Conservation (phyloP, 805 yeast species). For the Pichia eremophila region DNA sequence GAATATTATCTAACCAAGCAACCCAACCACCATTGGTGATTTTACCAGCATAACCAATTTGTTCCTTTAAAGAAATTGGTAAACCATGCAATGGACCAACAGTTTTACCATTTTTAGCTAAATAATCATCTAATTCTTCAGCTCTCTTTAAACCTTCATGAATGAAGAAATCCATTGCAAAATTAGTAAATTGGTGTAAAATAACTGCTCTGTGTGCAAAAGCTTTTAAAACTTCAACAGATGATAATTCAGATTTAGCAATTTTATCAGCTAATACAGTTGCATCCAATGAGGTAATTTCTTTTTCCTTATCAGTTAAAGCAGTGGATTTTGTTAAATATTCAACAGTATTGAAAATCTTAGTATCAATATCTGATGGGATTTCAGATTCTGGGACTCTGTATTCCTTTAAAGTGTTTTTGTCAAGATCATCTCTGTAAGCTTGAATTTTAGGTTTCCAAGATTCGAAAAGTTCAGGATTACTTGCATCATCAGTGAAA, state of each 20-base stretch:
- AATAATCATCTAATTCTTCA: conserved; percentile 44
- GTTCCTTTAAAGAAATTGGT: conserved; percentile 63
- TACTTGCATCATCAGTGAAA: conserved; percentile 24
- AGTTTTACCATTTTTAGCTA: conserved; percentile 38
- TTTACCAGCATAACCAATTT: conserved; percentile 43
- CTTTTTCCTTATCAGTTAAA: conserved; percentile 28
- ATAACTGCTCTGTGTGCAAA: conserved; percentile 57
- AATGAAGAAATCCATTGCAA: conserved; percentile 46
- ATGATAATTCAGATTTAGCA: conserved; percentile 35
- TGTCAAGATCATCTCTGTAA: conserved; percentile 26
- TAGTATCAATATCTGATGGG: conserved; percentile 28
- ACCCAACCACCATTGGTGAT: conserved; percentile 56
- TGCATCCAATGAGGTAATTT: conserved; percentile 37
- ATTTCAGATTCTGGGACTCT: conserved; percentile 24
- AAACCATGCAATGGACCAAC: conserved; percentile 64
- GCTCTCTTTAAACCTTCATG: conserved; percentile 55
- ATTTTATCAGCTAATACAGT: conserved; percentile 33
- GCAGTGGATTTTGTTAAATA: conserved; percentile 27
- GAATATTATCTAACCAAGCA: conserved; percentile 37
- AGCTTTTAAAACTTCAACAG: conserved; percentile 49
- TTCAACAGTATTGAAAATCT: conserved; percentile 29
- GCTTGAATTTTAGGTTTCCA: conserved; percentile 40
- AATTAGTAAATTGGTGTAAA: conserved; percentile 53
- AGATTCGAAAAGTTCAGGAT: conserved; percentile 32
- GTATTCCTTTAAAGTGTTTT: conserved; percentile 19